Base-by-base conservation (phyloP, 805 yeast species). In the Metschnikowia koreensis region DNA sequence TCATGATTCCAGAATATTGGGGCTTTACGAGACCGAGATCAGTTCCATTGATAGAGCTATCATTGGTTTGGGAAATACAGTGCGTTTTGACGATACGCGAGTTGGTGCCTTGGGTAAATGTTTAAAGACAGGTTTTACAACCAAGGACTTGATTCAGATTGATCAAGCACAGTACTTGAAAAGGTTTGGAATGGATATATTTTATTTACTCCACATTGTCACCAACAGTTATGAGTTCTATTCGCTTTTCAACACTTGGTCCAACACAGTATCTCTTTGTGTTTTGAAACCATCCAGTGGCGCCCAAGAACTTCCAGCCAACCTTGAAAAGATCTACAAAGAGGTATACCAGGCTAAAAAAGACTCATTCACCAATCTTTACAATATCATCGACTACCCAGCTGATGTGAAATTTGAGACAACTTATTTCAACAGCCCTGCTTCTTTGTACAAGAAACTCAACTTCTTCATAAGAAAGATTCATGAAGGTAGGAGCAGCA, bases 31-130 rank as follows among this genome's bases (percentile, higher is more conserved):
- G 65, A 70, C 90, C 6, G 81, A 88, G 27, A 75, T 94, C 38
- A 75, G 74, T 8, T 67, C 89, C 0, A 72, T 79, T 4, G 93
- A 90, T 53, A 73, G 97, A 44, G 90, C 90, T 0, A 79, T 90
- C 41, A 80, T 94, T 57, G 86, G 86, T 33, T 70, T 94, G 15
- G 98, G 99, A 3, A 75, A 84, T 26, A 75, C 82, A 13, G 87
- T 92, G 17, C 76, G 76, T 13, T 86, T 92, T 56, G 89, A 83
- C 56, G 85, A 86, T 42, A 73, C 82, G 1, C 76, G 80, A 50
- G 80, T 89, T n/a, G 97, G 97, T 8, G 83, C 91, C 0, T 72
- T 96, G 9, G 96, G 97, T 7, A 81, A 80, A 60, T 96, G 97
- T 29, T 71, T 94, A 51, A 91, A 89, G 59, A 79, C 80, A 52